A percentile compares a stretch with the other conserved stretches of the same genome.
Evolutionary conservation across 305 asterid species (phyloP).

Genomic region (Fraxinus velutina): DNA sequence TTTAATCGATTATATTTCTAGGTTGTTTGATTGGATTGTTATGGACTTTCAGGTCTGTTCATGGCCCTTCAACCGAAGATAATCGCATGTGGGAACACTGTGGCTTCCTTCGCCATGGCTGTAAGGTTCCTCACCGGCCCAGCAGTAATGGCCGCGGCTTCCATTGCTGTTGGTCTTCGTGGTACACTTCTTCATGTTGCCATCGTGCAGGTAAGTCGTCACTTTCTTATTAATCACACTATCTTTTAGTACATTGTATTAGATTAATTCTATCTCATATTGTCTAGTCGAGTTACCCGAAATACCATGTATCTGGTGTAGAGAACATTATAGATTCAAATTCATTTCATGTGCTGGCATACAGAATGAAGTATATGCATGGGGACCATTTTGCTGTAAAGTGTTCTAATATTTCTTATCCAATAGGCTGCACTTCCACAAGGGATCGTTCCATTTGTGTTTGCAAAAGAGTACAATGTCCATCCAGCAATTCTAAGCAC

Average conservation of each 20-base stretch:
- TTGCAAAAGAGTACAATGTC: constrained; percentile 89
- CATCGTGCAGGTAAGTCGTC: constrained; percentile 67
- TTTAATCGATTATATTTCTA: constrained; percentile 5
- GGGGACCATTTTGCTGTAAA: background rate
- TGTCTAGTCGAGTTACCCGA: background rate
- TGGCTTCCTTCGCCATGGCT: constrained; percentile 94
- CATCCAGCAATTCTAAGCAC: constrained; percentile 96
- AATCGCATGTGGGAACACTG: constrained; percentile 90
- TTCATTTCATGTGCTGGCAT: background rate
- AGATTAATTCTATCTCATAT: background rate
- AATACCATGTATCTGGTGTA: background rate
- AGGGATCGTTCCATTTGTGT: constrained; percentile 96
- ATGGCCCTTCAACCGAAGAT: constrained; percentile 98
- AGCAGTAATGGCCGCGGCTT: constrained; percentile 95
- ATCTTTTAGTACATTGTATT: background rate
- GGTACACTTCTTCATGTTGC: constrained; percentile 90
- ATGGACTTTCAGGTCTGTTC: constrained; percentile 59
- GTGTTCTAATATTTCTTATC: constrained; percentile 9
- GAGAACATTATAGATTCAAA: background rate
- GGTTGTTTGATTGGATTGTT: constrained; percentile 20
- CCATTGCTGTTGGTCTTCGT: constrained; percentile 89
- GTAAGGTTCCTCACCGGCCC: constrained; percentile 94
- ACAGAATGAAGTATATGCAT: background rate
- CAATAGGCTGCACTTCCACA: constrained; percentile 93
- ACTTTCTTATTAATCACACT: background rate